Conservation (phyloP, 2,329 filamentous ascomycete species). For the Neofusicoccum ribis region DNA sequence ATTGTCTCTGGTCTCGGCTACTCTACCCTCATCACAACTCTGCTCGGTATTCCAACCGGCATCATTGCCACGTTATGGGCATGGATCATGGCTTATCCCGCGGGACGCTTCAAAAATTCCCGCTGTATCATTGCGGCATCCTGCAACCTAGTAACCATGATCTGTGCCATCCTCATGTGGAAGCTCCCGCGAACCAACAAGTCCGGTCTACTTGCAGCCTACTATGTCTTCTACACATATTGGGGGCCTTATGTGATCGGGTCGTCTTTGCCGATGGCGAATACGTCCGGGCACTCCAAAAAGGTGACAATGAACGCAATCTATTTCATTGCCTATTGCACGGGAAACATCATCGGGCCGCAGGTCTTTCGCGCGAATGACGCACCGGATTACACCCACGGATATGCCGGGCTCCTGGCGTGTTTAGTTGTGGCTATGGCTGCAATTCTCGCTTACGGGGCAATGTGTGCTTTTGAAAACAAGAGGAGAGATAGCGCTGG, state of each 20-base stretch:
- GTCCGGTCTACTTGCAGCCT: constrained; percentile 41
- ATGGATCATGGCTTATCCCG: constrained; percentile 32
- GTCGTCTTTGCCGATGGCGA: constrained; percentile 33
- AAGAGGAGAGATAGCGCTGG: constrained; percentile 12
- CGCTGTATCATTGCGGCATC: constrained; percentile 34
- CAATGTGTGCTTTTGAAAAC: constrained; percentile 22
- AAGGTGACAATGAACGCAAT: constrained; percentile 42
- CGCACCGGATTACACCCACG: constrained; percentile 41
- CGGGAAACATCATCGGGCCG: constrained; percentile 45
- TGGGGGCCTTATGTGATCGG: constrained; percentile 36
- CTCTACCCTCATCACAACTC: constrained; percentile 33
- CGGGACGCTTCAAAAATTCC: constrained; percentile 32
- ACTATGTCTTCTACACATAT: constrained; percentile 46
- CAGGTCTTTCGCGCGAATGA: constrained; percentile 43
- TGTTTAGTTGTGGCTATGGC: constrained; percentile 21
- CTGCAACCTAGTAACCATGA: constrained; percentile 31
- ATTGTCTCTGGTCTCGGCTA: constrained; percentile 43
- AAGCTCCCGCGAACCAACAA: constrained; percentile 34
- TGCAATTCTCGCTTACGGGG: constrained; percentile 21
- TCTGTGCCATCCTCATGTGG: constrained; percentile 34
- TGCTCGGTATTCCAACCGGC: constrained; percentile 40
- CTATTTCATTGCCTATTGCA: constrained; percentile 42
- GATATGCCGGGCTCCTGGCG: constrained; percentile 20
- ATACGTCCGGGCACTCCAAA: constrained; percentile 42
- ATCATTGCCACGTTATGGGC: constrained; percentile 35